Percentiles rank a stretch among this genome's conserved stretches.
phyloP scores from a whole-genome alignment of 352 stramenopile species.

The Phytopythium aichiense region DNA sequence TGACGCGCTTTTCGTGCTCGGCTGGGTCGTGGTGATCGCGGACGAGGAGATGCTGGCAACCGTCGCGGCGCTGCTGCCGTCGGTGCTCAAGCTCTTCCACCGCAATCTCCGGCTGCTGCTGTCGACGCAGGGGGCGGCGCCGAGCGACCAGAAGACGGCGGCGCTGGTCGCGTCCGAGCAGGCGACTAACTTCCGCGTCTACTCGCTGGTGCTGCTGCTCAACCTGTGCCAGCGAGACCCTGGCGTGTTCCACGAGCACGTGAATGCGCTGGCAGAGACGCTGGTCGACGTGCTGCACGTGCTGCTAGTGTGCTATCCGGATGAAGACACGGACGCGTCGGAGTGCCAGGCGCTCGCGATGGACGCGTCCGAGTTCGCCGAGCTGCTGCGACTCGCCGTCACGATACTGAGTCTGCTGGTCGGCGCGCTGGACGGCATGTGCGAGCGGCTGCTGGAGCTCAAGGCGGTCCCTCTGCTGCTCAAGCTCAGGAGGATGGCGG shows the following conservation, averaged over 20 bases:
- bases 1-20: conserved; percentile 73
- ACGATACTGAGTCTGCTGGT: conserved; percentile 50
- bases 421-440: conserved; percentile 28
- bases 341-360: conserved; percentile 4
- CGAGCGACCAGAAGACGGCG: conserved; percentile 1
- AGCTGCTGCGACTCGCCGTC: conserved; percentile 51
- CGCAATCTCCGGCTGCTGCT: conserved; percentile 29
- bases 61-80: conserved; percentile 36
- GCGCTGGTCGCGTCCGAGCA: conserved; percentile 36
- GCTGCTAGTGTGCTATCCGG: not conserved
- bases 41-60: conserved; percentile 38
- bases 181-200: conserved; percentile 63
- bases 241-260: conserved; percentile 21
- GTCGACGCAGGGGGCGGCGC: not conserved
- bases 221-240: conserved; percentile 66
- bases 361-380: conserved; percentile 39
- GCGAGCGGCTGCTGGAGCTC: conserved; percentile 16
- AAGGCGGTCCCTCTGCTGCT: conserved; percentile 32
- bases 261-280: conserved; percentile 11
- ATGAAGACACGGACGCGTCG: not conserved
- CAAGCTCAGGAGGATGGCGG: conserved; percentile 26
- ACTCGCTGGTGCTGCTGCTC: conserved; percentile 67
- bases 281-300: conserved; percentile 22
- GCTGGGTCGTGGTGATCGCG: conserved; percentile 69
- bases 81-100: conserved; percentile 38